Evolutionary conservation across 2,329 filamentous ascomycete species (phyloP).

Genomic region (Sphaceloma murrayae): DNA sequence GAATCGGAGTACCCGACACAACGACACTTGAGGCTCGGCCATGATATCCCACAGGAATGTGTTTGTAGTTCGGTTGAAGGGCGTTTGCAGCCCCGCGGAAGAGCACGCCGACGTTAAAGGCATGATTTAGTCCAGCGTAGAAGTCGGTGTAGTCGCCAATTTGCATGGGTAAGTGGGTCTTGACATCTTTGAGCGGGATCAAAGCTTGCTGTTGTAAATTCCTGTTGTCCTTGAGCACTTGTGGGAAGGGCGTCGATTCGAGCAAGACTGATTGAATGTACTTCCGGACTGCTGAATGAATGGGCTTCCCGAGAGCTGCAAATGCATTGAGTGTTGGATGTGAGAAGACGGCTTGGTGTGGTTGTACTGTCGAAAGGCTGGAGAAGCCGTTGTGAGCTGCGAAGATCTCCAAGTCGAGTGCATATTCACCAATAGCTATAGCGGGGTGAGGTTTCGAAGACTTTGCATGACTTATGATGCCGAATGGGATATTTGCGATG

Average conservation of each 20-base stretch:
- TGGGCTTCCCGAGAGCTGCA: constrained; percentile 57
- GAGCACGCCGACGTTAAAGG: constrained; percentile 60
- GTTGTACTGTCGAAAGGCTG: constrained; percentile 46
- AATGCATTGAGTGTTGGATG: constrained; percentile 62
- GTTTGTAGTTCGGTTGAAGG: constrained; percentile 70
- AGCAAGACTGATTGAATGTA: constrained; percentile 60
- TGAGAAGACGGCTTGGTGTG: constrained; percentile 53
- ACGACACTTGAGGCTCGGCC: constrained; percentile 68
- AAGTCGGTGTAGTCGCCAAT: constrained; percentile 83
- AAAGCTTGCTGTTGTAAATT: constrained; percentile 49
- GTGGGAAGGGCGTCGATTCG: constrained; percentile 48
- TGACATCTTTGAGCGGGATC: constrained; percentile 49
- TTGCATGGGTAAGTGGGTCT: constrained; percentile 62
- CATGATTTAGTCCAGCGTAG: constrained; percentile 71
- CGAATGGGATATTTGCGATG: constrained; percentile 72
- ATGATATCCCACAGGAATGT: constrained; percentile 74
- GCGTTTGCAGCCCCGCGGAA: constrained; percentile 65
- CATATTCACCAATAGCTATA: constrained; percentile 62
- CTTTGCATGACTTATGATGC: constrained; percentile 59
- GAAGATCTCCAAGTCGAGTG: constrained; percentile 58
- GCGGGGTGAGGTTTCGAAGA: constrained; percentile 53
- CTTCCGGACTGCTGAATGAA: constrained; percentile 59
- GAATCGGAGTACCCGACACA: constrained; percentile 61
- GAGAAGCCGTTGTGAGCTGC: constrained; percentile 50
- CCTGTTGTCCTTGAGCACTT: constrained; percentile 54